Percentiles rank a stretch among this genome's conserved stretches.
Conservation (phyloP, 768 basidiomycete genomes). For the Leccinellum rugosiceps region DNA sequence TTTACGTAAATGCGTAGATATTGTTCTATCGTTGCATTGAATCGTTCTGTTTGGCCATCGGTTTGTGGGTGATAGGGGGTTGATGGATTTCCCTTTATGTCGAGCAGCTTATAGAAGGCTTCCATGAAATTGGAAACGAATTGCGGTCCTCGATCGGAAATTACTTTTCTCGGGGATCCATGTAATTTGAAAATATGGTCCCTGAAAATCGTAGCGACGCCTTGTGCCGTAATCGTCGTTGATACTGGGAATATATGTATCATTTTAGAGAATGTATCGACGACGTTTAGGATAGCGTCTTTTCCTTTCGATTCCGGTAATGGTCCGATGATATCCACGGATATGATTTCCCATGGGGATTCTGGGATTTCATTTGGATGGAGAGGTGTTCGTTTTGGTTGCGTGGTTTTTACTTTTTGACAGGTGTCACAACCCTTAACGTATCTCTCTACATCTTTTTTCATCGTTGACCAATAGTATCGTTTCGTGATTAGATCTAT, state of each 20-base stretch:
- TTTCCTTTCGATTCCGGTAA: not conserved
- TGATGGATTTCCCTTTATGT: not conserved
- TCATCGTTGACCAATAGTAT: not conserved
- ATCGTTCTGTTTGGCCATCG: not conserved
- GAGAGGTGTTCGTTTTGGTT: not conserved
- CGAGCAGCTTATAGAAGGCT: not conserved
- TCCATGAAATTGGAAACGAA: not conserved
- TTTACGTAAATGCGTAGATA: not conserved
- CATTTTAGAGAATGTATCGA: not conserved
- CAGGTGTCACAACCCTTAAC: not conserved
- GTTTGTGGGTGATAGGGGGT: not conserved
- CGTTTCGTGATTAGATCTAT: rapidly evolving
- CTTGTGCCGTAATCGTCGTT: not conserved
- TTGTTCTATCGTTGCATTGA: not conserved
- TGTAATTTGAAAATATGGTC: not conserved
- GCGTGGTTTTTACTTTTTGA: not conserved
- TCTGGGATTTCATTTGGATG: not conserved
- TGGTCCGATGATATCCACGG: not conserved
- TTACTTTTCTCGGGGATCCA: not conserved
- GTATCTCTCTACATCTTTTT: not conserved
- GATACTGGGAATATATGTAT: not conserved
- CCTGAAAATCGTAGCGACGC: not conserved
- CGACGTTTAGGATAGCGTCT: not conserved
- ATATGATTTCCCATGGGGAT: not conserved
- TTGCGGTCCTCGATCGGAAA: not conserved